Conservation (phyloP, 768 basidiomycete species). For the Suillus ampliporus region DNA sequence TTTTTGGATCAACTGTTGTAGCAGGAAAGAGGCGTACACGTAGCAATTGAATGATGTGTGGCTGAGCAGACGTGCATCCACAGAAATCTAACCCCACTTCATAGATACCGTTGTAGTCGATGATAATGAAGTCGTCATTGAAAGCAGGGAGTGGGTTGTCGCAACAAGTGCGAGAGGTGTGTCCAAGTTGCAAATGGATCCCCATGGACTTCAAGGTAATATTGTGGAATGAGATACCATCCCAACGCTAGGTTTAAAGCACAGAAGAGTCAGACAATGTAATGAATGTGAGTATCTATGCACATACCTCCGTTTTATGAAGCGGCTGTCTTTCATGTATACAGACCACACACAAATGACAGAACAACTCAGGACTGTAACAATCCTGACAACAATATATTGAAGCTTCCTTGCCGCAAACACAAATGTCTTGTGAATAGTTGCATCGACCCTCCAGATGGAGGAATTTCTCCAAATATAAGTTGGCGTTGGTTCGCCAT, state of each 20-base stretch:
- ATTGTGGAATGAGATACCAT: constrained; percentile 21
- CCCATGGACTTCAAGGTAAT: constrained; percentile 24
- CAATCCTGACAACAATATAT: neutral
- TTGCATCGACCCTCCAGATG: neutral
- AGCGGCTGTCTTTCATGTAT: neutral
- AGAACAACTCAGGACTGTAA: neutral
- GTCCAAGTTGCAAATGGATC: constrained; percentile 29
- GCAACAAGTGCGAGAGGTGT: constrained; percentile 16
- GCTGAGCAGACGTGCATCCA: constrained; percentile 11
- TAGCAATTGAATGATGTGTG: constrained; percentile 17
- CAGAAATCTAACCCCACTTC: constrained; percentile 21
- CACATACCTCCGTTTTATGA: too few species aligned
- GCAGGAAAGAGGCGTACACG: neutral
- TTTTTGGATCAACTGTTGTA: too few species aligned
- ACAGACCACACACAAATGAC: neutral
- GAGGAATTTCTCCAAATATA: constrained; percentile 4
- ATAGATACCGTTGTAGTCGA: constrained; percentile 31
- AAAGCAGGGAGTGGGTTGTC: constrained; percentile 6
- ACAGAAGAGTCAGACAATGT: too few species aligned
- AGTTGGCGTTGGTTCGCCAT: neutral
- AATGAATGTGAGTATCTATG: neutral
- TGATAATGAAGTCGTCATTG: constrained; percentile 23
- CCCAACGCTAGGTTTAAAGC: constrained; percentile 20
- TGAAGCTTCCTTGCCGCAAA: neutral
- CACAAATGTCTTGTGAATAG: neutral